Percentiles rank a stretch among this genome's conserved stretches.
Evolutionary conservation across 345 rosid genomes (phyloP).

Genomic region (Populus davidiana): DNA sequence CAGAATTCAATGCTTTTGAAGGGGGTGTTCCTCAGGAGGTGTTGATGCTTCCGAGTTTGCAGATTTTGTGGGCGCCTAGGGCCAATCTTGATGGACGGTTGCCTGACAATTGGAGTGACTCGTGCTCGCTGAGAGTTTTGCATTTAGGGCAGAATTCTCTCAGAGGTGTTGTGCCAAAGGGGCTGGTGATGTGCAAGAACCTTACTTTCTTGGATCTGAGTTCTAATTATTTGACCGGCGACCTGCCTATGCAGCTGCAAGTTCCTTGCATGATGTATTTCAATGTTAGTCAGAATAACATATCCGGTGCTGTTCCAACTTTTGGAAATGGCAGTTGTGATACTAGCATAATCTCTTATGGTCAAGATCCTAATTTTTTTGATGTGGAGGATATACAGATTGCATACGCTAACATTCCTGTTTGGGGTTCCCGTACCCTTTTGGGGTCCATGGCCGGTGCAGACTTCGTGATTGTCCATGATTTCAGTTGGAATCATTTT

Average conservation of each 20-base stretch:
- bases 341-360: conserved; percentile 16
- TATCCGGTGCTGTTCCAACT: conserved; percentile 45
- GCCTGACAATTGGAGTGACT: conserved; percentile 41
- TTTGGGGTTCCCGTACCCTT: conserved; percentile 29
- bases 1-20: conserved; percentile 62
- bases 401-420: conserved; percentile 29
- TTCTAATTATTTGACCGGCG: conserved; percentile 47
- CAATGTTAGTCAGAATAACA: conserved; percentile 50
- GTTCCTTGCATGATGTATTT: conserved; percentile 59
- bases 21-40: conserved; percentile 44
- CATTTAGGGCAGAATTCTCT: conserved; percentile 53
- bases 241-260: conserved; percentile 42
- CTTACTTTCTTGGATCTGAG: conserved; percentile 62
- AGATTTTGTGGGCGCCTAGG: conserved; percentile 72
- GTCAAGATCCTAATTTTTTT: conserved; percentile 14
- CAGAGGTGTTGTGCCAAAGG: conserved; percentile 37
- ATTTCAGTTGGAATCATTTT: conserved; percentile 58
- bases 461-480: conserved; percentile 36
- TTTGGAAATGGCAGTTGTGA: conserved; percentile 36
- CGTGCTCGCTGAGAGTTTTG: conserved; percentile 52
- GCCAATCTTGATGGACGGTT: conserved; percentile 55
- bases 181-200: conserved; percentile 43
- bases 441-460: conserved; percentile 8
- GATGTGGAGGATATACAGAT: conserved; percentile 33
- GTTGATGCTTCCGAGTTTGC: conserved; percentile 34